These are phyloP conservation scores for Parietichytrium sp. DNA, from an alignment of 108 stramenopile genomes.

Conservation along the genomic window DNA sequence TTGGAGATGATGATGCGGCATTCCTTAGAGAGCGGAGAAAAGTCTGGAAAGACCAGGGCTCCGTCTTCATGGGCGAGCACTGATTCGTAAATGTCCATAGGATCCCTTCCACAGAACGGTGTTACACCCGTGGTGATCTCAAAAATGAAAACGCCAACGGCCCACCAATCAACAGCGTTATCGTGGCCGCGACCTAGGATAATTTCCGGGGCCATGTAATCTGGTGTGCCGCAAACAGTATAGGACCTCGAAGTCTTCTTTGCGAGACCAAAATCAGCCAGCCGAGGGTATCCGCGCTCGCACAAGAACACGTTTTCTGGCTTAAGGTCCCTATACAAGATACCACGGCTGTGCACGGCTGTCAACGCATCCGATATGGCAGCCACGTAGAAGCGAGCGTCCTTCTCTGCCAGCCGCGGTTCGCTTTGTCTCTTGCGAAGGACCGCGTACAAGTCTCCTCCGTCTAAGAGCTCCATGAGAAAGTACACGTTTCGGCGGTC, in stretches of 20 bases:
- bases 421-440: constrained; percentile 16
- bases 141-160: constrained; percentile 43
- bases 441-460: constrained; percentile 69
- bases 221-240: constrained; percentile 50
- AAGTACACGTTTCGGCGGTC: constrained; percentile 51
- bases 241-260: constrained; percentile 22
- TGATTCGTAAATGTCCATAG: constrained; percentile 28
- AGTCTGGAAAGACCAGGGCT: not conserved
- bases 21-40: not conserved
- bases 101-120: not conserved
- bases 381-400: constrained; percentile 35
- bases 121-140: constrained; percentile 3
- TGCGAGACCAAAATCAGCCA: constrained; percentile 53
- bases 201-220: constrained; percentile 54
- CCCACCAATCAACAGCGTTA: constrained; percentile 51
- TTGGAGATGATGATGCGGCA: not conserved
- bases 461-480: constrained; percentile 69
- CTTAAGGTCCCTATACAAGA: constrained; percentile 49
- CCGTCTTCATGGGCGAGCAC: not conserved
- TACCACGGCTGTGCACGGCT: constrained; percentile 37
- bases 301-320: constrained; percentile 48
- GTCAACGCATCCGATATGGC: constrained; percentile 20
- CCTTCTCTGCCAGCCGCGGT: constrained; percentile 9
- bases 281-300: constrained; percentile 43
- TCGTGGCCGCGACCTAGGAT: constrained; percentile 46